Evolutionary conservation across 2,329 filamentous ascomycete species (phyloP).

Genomic region (Incumbomyces lentus): DNA sequence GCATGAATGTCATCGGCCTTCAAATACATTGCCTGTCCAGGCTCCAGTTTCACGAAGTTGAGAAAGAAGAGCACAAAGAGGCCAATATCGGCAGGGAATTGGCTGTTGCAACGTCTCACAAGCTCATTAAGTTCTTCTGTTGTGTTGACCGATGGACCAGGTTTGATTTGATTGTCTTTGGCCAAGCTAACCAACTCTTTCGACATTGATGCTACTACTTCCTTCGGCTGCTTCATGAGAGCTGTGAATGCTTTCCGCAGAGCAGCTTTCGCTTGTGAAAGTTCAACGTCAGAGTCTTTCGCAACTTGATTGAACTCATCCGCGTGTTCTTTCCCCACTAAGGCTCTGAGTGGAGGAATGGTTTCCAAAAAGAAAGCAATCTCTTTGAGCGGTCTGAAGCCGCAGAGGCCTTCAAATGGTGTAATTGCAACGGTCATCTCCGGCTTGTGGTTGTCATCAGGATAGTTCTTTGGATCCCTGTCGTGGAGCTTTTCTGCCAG

Average conservation of each 20-base stretch:
- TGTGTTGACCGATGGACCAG: constrained; percentile 54
- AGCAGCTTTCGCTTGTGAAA: constrained; percentile 62
- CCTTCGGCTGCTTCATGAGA: constrained; percentile 66
- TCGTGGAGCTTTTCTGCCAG: constrained; percentile 81
- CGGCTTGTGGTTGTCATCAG: constrained; percentile 98
- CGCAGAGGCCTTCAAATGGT: constrained; percentile 89
- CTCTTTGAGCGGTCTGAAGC: constrained; percentile 79
- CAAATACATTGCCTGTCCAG: constrained; percentile 91
- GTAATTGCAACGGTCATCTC: constrained; percentile 99
- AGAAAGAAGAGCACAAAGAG: constrained; percentile 95
- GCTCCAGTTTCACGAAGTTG: constrained; percentile 79
- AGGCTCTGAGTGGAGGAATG: constrained; percentile 51
- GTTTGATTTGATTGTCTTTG: constrained; percentile 27
- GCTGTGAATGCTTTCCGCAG: constrained; percentile 65
- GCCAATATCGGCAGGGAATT: constrained; percentile 85
- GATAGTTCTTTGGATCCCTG: constrained; percentile 85
- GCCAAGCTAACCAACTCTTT: constrained; percentile 62
- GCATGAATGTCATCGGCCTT: constrained; percentile 96
- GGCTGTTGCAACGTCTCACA: constrained; percentile 62
- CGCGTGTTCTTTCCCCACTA: constrained; percentile 58
- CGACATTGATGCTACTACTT: constrained; percentile 54
- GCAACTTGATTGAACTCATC: constrained; percentile 44
- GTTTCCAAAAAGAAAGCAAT: constrained; percentile 72
- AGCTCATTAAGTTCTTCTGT: constrained; percentile 64
- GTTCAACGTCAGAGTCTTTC: constrained; percentile 44